Conservation (phyloP, 495 filamentous ascomycete species). For the Tuber calosporum region DNA sequence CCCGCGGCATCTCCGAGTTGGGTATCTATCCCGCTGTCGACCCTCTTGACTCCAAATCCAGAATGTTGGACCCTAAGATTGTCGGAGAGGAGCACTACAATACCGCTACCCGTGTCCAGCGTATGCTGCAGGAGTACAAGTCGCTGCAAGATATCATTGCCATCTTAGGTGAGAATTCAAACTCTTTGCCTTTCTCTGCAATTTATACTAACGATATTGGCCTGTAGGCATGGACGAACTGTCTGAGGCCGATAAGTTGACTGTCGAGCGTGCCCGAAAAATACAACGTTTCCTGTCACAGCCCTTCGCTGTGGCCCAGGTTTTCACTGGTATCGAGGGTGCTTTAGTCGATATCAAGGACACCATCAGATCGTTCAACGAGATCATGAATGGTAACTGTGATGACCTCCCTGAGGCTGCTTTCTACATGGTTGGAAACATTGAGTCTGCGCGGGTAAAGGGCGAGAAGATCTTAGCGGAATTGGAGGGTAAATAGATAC, state of each 20-base stretch:
- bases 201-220: not conserved
- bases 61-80: slow-evolving; percentile 98
- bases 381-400: slow-evolving; percentile 88
- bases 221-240: not conserved
- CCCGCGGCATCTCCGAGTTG: slow-evolving; percentile 99
- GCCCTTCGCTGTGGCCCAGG: slow-evolving; percentile 95
- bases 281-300: slow-evolving; percentile 98
- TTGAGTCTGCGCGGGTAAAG: slow-evolving; percentile 87
- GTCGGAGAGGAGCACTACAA: slow-evolving; percentile 97
- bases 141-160: slow-evolving; percentile 99
- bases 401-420: slow-evolving; percentile 86
- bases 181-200: slow-evolving; percentile 68
- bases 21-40: slow-evolving; percentile 99
- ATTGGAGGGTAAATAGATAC: slow-evolving; percentile 53
- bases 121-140: slow-evolving; percentile 99
- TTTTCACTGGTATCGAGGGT: slow-evolving; percentile 74
- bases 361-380: slow-evolving; percentile 94
- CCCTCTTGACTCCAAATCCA: slow-evolving; percentile 97
- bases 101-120: slow-evolving; percentile 87
- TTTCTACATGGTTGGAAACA: slow-evolving; percentile 68
- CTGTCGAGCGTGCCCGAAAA: slow-evolving; percentile 99
- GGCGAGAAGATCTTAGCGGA: slow-evolving; percentile 99
- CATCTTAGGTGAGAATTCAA: slow-evolving; percentile 99
- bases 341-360: slow-evolving; percentile 95
- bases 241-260: slow-evolving; percentile 55